Evolutionary conservation across 306 rosid species (phyloP).

Genomic region (Comarum palustre): DNA sequence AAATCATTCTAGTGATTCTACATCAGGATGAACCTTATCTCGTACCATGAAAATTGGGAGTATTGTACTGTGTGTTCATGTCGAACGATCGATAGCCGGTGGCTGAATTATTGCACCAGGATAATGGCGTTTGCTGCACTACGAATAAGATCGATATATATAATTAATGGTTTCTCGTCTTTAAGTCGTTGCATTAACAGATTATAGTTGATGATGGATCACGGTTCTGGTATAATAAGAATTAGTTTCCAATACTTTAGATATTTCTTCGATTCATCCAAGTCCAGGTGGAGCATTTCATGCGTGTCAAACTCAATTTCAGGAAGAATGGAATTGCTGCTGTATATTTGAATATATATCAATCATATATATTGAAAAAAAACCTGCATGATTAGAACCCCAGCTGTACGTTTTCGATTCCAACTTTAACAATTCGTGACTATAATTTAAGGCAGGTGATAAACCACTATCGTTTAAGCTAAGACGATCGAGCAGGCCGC

Average conservation of each 20-base stretch:
- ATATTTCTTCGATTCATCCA: not conserved
- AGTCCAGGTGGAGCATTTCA: slow-evolving; percentile 8
- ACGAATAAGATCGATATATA: not conserved
- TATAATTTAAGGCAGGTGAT: not conserved
- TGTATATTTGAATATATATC: not conserved
- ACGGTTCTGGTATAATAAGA: not conserved
- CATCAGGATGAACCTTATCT: not conserved
- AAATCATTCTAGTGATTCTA: not conserved
- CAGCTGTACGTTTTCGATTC: not conserved
- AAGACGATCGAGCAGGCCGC: not conserved
- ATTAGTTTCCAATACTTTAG: not conserved
- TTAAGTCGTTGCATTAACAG: not conserved
- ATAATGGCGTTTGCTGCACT: not conserved
- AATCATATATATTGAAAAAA: not conserved
- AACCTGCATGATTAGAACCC: not conserved
- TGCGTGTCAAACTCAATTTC: slow-evolving; percentile 9
- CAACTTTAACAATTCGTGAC: not conserved
- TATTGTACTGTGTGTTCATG: not conserved
- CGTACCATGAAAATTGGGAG: not conserved
- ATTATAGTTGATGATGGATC: not conserved
- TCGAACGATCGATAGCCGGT: not conserved
- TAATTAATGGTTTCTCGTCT: not conserved
- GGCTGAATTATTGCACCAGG: not conserved
- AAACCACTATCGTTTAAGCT: not conserved
- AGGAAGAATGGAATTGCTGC: not conserved